A percentile compares a stretch with the other conserved stretches of the same genome.
Conservation (phyloP, 2,329 filamentous ascomycete species). For the Bipolaris cookei region DNA sequence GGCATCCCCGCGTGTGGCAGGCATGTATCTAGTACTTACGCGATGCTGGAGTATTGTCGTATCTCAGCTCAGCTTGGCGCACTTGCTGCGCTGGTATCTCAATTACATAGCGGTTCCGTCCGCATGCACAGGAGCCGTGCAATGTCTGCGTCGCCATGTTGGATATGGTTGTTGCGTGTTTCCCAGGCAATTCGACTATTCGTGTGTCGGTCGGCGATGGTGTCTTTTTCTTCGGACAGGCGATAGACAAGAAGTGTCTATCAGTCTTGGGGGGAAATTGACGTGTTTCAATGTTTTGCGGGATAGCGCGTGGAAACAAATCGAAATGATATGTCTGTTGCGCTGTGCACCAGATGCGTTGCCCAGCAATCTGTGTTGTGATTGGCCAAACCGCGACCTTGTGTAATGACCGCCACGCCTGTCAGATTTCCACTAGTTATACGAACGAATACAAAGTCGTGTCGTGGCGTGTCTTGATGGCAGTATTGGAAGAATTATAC, state of each 20-base stretch:
- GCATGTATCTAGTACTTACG: constrained; percentile 64
- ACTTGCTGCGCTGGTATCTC: constrained; percentile 68
- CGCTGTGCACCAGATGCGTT: constrained; percentile 11
- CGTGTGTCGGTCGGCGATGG: not conserved
- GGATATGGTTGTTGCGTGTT: not conserved
- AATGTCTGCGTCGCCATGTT: constrained; percentile 58
- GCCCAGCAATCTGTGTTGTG: constrained; percentile 14
- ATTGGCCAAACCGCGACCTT: constrained; percentile 15
- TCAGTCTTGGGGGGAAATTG: not conserved
- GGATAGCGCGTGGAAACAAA: constrained; percentile 13
- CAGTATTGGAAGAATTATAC: not conserved
- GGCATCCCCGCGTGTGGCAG: not conserved
- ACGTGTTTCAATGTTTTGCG: constrained; percentile 16
- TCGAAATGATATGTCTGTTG: constrained; percentile 15
- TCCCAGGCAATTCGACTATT: not conserved
- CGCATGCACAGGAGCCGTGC: constrained; percentile 81
- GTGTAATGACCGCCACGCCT: constrained; percentile 6
- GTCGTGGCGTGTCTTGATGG: not conserved
- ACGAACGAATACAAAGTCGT: not conserved
- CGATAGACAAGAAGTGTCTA: constrained; percentile 3
- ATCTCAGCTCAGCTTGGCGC: constrained; percentile 66
- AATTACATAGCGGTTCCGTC: constrained; percentile 82
- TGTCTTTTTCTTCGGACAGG: not conserved
- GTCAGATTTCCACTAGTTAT: not conserved
- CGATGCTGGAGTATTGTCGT: constrained; percentile 72